Evolutionary conservation across 2,329 filamentous ascomycete genomes (phyloP), one percentile per base, ranked within the genome.

Genomic region (Emmonsiellopsis sp.): DNA sequence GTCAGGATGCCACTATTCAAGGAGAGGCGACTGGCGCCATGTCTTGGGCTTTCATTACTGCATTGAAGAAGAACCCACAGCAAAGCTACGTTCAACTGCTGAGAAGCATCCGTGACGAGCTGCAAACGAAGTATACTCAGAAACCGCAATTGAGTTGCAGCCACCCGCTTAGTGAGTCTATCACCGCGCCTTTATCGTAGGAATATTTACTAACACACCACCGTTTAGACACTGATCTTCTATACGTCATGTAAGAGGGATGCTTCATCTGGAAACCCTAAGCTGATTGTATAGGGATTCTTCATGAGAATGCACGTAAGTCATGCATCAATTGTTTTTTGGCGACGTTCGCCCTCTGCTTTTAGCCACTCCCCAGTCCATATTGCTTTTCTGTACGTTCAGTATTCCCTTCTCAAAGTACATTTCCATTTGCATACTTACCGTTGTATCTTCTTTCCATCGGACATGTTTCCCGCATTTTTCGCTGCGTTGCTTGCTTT

Each of bases 91-190:
- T 97, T 50, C 85, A 96, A 76, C 77, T 98, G 54, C 80, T 98
- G 61, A 97, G 96, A 78, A 95, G 85, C 71, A 91, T 98, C 65
- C 87, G 93, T 54, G 91, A 95, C 54, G 85, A 96, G 65, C 77
- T 98, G 55, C 76, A 87, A 60, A 82, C 82, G 40, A 93, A 94
- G 70, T 98, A 98, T 70, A 79, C 81, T 7, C 93, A 98, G 74
- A 95, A 95, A 75, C 93, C 93, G 51, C 93, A 98, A 76, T 76
- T 98, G 60, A 96, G 91, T 66, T 92, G 89, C 75, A 95, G 90
- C 70, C 93, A 98, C 73, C 93, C 93, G 37, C 76, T 98, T 65
- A 90, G 92, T 96, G 83, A 74, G 84, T 38, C 54, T 15, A 40
- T 42, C n/a, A 37, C 48, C 49, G 34, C 45, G 57, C 53, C 44